phyloP scores from a whole-genome alignment of 352 stramenopile genomes.

The Pythium rhizo-oryzae region DNA sequence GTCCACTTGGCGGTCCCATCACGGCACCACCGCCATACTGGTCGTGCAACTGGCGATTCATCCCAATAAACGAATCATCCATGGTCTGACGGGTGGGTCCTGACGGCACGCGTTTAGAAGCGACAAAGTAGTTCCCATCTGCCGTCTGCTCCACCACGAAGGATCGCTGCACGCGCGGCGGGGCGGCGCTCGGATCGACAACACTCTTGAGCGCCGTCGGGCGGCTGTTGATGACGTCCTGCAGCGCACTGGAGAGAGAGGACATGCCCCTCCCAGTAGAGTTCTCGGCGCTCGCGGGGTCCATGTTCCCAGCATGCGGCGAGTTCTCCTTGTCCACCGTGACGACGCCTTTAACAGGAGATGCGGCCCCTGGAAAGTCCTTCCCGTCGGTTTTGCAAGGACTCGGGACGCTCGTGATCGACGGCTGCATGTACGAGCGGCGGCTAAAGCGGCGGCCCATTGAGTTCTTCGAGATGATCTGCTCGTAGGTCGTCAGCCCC shows the following conservation, averaged over 20 bases:
- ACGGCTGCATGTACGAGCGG: slow-evolving; percentile 16
- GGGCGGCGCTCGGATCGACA: slow-evolving; percentile 12
- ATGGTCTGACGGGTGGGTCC: slow-evolving; percentile 20
- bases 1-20: not conserved
- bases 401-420: not conserved
- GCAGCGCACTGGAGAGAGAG: slow-evolving; percentile 33
- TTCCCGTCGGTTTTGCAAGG: slow-evolving; percentile 5
- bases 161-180: slow-evolving; percentile 11
- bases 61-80: slow-evolving; percentile 32
- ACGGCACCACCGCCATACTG: not conserved
- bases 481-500: slow-evolving; percentile 34
- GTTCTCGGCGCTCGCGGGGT: not conserved
- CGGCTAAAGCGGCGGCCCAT: slow-evolving; percentile 29
- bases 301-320: not conserved
- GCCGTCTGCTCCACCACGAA: slow-evolving; percentile 35
- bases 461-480: slow-evolving; percentile 35
- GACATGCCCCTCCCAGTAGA: slow-evolving; percentile 10
- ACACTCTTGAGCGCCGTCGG: slow-evolving; percentile 24
- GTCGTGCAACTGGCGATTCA: slow-evolving; percentile 1
- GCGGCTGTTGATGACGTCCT: slow-evolving; percentile 31
- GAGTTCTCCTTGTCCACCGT: slow-evolving; percentile 19
- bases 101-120: slow-evolving; percentile 24
- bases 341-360: slow-evolving; percentile 1
- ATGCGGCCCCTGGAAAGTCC: not conserved
- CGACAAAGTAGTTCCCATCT: slow-evolving; percentile 30